These are phyloP conservation scores for Cladorrhinum samala DNA, from an alignment of 495 filamentous ascomycete species.

Conservation along the genomic window DNA sequence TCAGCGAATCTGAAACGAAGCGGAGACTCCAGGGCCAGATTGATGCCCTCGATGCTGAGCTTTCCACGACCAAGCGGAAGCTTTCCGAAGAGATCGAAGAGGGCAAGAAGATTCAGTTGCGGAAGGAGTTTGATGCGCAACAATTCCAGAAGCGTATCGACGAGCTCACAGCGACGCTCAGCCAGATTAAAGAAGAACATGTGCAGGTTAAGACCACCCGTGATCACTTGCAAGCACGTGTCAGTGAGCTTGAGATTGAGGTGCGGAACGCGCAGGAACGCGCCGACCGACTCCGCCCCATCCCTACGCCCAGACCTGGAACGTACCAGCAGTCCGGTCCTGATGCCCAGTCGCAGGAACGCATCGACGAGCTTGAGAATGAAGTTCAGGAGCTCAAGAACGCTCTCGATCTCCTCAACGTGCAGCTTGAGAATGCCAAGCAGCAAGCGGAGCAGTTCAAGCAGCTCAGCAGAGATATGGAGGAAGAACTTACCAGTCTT, in stretches of 20 bases:
- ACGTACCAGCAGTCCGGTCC: conserved; percentile 39
- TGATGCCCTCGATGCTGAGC: conserved; percentile 71
- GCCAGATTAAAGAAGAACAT: conserved; percentile 74
- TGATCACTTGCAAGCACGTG: conserved; percentile 79
- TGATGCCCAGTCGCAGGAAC: conserved; percentile 48
- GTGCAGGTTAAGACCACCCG: conserved; percentile 74
- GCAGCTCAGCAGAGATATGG: conserved; percentile 77
- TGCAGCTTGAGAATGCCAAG: conserved; percentile 72
- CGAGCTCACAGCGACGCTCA: conserved; percentile 73
- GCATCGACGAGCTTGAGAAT: conserved; percentile 78
- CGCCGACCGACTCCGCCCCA: conserved; percentile 67
- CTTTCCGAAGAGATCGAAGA: conserved; percentile 80
- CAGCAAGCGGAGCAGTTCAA: conserved; percentile 80
- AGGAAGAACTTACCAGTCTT: conserved; percentile 76
- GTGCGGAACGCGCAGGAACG: conserved; percentile 83
- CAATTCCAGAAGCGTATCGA: conserved; percentile 85
- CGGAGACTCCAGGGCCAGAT: conserved; percentile 69
- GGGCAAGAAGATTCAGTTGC: conserved; percentile 64
- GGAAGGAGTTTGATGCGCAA: conserved; percentile 81
- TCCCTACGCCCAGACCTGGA: conserved; percentile 53
- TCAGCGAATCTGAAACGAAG: conserved; percentile 72
- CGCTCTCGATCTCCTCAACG: conserved; percentile 66
- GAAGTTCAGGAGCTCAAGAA: conserved; percentile 79
- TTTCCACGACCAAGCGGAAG: conserved; percentile 73
- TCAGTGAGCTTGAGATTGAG: conserved; percentile 83